A percentile compares a stretch with the other conserved stretches of the same genome.
phyloP scores from a whole-genome alignment of 2,329 filamentous ascomycete species.

The Sporothrix sp. region DNA sequence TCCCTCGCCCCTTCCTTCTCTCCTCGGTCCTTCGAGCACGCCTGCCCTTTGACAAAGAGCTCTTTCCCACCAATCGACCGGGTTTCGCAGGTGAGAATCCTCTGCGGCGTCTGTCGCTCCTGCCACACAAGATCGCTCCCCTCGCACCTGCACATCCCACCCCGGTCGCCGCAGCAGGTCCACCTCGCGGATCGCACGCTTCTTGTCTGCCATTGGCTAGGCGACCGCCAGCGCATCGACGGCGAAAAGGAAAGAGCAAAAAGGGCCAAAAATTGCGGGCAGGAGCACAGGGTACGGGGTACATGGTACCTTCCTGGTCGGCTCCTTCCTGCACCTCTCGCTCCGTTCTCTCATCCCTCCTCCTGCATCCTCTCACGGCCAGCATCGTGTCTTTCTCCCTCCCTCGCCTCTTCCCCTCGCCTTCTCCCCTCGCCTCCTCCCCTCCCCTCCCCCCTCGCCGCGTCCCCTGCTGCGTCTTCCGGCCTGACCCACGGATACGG shows the following conservation, averaged over 20 bases:
- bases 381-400: background rate
- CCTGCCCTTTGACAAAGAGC: no score
- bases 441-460: background rate
- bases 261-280: no score
- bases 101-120: background rate
- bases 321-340: slow-evolving; percentile 1
- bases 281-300: no score
- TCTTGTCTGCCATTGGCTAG: slow-evolving; percentile 19
- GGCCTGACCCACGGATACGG: slow-evolving; percentile 5
- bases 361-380: background rate
- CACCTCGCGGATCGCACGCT: slow-evolving; percentile 15
- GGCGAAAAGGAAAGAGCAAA: slow-evolving; percentile 13
- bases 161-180: slow-evolving; percentile 13
- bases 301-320: no score
- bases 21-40: background rate
- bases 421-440: background rate
- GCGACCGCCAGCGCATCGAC: slow-evolving; percentile 20
- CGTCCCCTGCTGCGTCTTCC: no score
- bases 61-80: background rate
- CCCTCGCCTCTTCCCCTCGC: background rate
- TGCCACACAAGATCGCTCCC: slow-evolving; percentile 6
- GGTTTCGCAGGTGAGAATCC: background rate
- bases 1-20: background rate
- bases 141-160: slow-evolving; percentile 4
- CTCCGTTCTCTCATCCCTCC: background rate